Evolutionary conservation across 75 land plant species (phyloP).

Genomic region (Selaginella moellendorffii): DNA sequence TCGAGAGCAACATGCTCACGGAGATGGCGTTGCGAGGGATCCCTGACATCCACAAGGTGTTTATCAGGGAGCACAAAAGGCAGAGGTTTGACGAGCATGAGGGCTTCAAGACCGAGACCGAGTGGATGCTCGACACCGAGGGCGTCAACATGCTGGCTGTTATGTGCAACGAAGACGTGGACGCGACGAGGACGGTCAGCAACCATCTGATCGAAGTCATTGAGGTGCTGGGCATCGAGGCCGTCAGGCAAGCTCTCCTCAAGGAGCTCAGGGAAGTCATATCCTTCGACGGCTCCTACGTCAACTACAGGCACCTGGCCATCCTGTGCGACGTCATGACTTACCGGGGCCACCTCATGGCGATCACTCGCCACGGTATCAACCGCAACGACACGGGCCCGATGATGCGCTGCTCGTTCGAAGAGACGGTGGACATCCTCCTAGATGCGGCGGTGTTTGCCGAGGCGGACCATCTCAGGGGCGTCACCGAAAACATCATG

Average conservation of each 20-base stretch:
- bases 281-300: slow-evolving; percentile 94
- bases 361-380: slow-evolving; percentile 92
- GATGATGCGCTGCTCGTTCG: slow-evolving; percentile 98
- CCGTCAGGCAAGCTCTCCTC: slow-evolving; percentile 66
- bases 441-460: slow-evolving; percentile 95
- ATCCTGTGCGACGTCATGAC: slow-evolving; percentile 95
- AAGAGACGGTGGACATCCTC: slow-evolving; percentile 95
- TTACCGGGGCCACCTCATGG: slow-evolving; percentile 92
- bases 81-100: slow-evolving; percentile 69
- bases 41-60: slow-evolving; percentile 90
- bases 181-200: slow-evolving; percentile 75
- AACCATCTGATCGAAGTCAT: slow-evolving; percentile 94
- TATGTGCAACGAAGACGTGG: slow-evolving; percentile 90
- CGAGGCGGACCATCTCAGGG: slow-evolving; percentile 73
- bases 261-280: slow-evolving; percentile 92
- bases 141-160: slow-evolving; percentile 94
- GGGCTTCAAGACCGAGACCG: slow-evolving; percentile 66
- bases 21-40: slow-evolving; percentile 93
- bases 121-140: slow-evolving; percentile 98
- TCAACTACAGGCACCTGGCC: slow-evolving; percentile 88
- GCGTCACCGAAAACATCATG: slow-evolving; percentile 97
- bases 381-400: slow-evolving; percentile 94
- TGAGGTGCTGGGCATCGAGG: slow-evolving; percentile 97
- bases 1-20: slow-evolving; percentile 92
- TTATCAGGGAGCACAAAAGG: slow-evolving; percentile 56